Evolutionary conservation across 106 monocot genomes (phyloP), one percentile per base, ranked within the genome.

Genomic region (Vanilla planifolia): DNA sequence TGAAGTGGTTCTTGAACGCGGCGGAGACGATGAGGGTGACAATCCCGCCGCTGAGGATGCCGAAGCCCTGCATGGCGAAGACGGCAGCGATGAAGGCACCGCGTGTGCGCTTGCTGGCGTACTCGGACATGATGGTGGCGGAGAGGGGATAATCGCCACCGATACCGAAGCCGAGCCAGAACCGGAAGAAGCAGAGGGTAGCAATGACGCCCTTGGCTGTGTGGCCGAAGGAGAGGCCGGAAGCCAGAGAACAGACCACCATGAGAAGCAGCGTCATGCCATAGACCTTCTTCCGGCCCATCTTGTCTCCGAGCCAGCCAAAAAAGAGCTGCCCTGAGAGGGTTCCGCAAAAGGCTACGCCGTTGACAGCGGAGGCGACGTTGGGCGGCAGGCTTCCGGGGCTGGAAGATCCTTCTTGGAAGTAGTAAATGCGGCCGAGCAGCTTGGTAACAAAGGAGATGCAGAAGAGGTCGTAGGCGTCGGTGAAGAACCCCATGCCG

Each of bases 91-190:
- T 83, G 67, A 83, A 83, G 17, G 74, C 70, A 2, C 83, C 83
- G 45, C 83, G 78, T 8, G 84, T 84, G 29, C 67, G 67, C 76
- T 85, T 85, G 75, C 79, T 85, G 64, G 84, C 80, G 61, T 86
- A 86, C 75, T 86, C 86, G 1, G 86, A 86, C 86, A 86, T 86
- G 75, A 86, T 86, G 59, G 86, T 86, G 71, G 86, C 81, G 20
- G 74, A 78, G 14, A 86, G 73, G 0, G 87, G 87, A 59, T 85
- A 85, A 51, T 85, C 85, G 24, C 85, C 80, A 33, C 85, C 85
- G 67, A 85, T 77, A 52, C 85, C 80, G 60, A 85, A 80, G 8
- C 85, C 85, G 21, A 80, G 73, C 85, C 85, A 85, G 74, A 85
- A 85, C 33, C 80, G 80, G 80, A 85, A 85, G 80, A 86, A 80